Conservation (phyloP, 257 asterid genomes). For the Paraleonurus japonicus region DNA sequence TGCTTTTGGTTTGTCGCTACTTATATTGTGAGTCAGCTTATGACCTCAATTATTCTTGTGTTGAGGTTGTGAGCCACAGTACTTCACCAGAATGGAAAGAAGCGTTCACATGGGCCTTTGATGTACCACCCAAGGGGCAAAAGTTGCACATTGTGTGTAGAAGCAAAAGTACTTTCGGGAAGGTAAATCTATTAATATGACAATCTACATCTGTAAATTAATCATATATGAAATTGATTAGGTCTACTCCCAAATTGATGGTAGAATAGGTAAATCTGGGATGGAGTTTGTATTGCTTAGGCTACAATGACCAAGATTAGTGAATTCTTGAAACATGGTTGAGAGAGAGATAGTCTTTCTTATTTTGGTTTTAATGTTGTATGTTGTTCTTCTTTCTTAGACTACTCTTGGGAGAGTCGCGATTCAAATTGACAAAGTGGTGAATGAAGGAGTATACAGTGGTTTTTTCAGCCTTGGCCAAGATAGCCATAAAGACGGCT, state of each 20-base stretch:
- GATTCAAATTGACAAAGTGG: slow-evolving; percentile 74
- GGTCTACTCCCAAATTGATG: neutral
- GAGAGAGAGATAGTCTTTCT: neutral
- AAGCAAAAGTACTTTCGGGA: slow-evolving; percentile 79
- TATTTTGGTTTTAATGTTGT: slow-evolving; percentile 13
- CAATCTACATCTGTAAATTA: slow-evolving; percentile 10
- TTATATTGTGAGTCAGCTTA: neutral
- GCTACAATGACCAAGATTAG: neutral
- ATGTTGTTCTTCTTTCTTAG: slow-evolving; percentile 39
- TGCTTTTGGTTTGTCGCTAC: neutral
- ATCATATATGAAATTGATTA: neutral
- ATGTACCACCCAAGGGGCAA: slow-evolving; percentile 91
- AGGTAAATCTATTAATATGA: slow-evolving; percentile 44
- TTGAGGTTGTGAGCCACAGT: slow-evolving; percentile 63
- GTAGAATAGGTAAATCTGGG: neutral
- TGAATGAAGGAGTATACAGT: slow-evolving; percentile 69
- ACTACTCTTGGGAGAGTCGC: slow-evolving; percentile 67
- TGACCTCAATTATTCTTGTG: slow-evolving; percentile 10
- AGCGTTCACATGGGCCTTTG: slow-evolving; percentile 87
- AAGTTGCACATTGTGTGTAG: slow-evolving; percentile 66
- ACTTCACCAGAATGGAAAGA: slow-evolving; percentile 82
- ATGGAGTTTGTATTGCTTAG: neutral
- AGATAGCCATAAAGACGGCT: slow-evolving; percentile 26
- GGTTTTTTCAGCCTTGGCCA: slow-evolving; percentile 62
- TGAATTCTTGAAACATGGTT: neutral